Conservation (phyloP, 306 rosid genomes). For the Cicer judaicum region DNA sequence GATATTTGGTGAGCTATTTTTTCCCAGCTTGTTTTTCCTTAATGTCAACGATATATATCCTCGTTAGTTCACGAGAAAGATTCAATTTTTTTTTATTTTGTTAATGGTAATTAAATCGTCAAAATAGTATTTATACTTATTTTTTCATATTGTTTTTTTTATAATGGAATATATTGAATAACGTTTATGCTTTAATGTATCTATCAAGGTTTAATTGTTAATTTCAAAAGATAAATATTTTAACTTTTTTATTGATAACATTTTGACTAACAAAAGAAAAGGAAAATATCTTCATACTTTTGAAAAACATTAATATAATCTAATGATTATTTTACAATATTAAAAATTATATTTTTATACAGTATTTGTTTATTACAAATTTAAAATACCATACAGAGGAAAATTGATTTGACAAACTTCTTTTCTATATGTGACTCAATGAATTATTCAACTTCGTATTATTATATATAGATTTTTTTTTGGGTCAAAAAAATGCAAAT, state of each 20-base stretch:
- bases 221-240: background rate
- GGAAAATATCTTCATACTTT: background rate
- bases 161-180: background rate
- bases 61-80: background rate
- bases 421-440: background rate
- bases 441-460: too few species aligned
- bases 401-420: too few species aligned
- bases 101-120: background rate
- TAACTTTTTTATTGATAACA: background rate
- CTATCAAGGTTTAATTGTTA: background rate
- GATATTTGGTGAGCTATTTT: background rate
- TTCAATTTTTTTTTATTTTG: background rate
- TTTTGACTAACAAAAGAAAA: background rate
- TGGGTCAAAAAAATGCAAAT: background rate
- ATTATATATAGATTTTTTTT: too few species aligned
- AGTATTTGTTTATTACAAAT: background rate
- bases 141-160: too few species aligned
- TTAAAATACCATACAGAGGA: too few species aligned
- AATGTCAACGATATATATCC: conserved; percentile 31
- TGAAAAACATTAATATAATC: background rate
- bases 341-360: background rate
- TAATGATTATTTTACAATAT: background rate
- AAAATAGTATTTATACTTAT: background rate
- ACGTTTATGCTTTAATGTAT: background rate
- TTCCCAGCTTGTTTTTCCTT: conserved; percentile 34